Evolutionary conservation across 2,329 filamentous ascomycete species (phyloP), one percentile per base, ranked within the genome.

Genomic region (Sporothrix phasma): DNA sequence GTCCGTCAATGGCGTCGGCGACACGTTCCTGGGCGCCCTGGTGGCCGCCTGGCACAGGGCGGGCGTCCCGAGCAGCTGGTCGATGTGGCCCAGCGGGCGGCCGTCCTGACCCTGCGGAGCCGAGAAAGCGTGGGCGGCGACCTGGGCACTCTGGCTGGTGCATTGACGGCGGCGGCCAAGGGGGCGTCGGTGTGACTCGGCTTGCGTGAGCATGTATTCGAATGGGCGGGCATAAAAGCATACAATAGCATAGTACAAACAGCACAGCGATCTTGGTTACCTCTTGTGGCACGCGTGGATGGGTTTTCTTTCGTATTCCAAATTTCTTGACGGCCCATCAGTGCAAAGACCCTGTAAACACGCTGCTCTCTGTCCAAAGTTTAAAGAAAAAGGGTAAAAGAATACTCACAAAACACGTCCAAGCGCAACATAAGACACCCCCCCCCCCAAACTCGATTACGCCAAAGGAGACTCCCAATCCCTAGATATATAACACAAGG

Each of bases 1-100:
- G 1, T 96, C 91, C 54, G 93, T 97, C 10, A 97, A 97, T 73
- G 94, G 93, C 0, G 92, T 91, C 2, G 94, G 94, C 0, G 94
- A 99, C 75, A 97, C 94, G 0, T 92, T 97, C 73, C 79, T 95
- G 8, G 94, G 93, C 0, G 88, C 92, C 15, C 70, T 97, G 64
- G 78, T 96, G n/a, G 88, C 91, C 1, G 90, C 0, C 73, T 97
- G 68, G 86, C 86, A 0, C 83, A 80, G 70, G 81, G 81, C 0
- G 81, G 79, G 3, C 76, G 76, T 66, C 72, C 83, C 65, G 76
- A 85, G 71, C 81, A 87, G 54, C 74, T 94, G 63, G 79, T 99
- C n/a, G 80, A 86, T 64, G 75, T 94, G 41, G 93, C 92, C 34
- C 94, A 97, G 76, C 82, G 81, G 71, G 93, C 88, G 2, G 92